Conservation (phyloP, 169 alveolate species). For the Plasmodium ovale region DNA sequence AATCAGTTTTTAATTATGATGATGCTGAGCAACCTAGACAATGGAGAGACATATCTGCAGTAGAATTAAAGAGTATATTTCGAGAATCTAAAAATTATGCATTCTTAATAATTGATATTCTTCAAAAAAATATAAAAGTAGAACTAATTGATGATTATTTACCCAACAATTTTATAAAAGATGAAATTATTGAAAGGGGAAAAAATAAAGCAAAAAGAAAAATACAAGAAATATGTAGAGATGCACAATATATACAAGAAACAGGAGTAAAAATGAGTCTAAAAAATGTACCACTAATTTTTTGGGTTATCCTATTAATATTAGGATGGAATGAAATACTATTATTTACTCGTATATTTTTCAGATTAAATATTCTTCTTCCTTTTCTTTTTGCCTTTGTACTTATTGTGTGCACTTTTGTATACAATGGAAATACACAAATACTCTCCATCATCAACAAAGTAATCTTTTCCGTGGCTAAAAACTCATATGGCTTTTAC, state of each 20-base stretch:
- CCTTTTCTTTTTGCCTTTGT: conserved; percentile 77
- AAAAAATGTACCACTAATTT: conserved; percentile 84
- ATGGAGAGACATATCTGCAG: conserved; percentile 66
- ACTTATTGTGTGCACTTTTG: conserved; percentile 68
- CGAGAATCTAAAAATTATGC: conserved; percentile 70
- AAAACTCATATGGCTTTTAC: conserved; percentile 49
- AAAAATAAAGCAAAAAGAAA: conserved; percentile 64
- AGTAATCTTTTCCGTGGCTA: conserved; percentile 23
- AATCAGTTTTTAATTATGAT: conserved; percentile 75
- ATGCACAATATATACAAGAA: conserved; percentile 77
- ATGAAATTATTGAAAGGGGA: conserved; percentile 60
- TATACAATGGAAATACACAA: conserved; percentile 75
- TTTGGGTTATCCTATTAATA: conserved; percentile 82
- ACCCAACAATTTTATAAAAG: conserved; percentile 56
- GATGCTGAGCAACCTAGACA: conserved; percentile 78
- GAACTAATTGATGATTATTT: conserved; percentile 66
- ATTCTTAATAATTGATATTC: conserved; percentile 56
- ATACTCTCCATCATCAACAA: conserved; percentile 29
- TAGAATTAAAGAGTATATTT: conserved; percentile 58
- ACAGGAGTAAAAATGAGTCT: conserved; percentile 78
- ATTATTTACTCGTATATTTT: conserved; percentile 68
- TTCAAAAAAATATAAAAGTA: conserved; percentile 69
- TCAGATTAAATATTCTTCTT: conserved; percentile 80
- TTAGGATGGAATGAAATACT: conserved; percentile 85
- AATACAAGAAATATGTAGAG: conserved; percentile 77